Conservation (phyloP, 805 yeast genomes). For the Wilhelminamyces savonicus region DNA sequence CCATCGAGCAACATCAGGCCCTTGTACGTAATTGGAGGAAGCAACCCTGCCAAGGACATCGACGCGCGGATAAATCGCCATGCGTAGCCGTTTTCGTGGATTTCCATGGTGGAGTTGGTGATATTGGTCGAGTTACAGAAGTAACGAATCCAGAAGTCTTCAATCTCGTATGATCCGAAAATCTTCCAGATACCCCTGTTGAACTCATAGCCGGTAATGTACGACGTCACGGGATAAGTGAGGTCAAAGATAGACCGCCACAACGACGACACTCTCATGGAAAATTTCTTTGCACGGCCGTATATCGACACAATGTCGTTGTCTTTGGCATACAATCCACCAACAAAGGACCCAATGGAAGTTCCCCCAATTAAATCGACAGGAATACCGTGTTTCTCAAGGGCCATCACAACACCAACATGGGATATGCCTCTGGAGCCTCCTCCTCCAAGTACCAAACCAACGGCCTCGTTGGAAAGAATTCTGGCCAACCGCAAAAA, state of each 20-base stretch:
- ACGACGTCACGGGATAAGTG: constrained; percentile 90
- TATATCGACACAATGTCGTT: constrained; percentile 87
- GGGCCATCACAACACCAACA: constrained; percentile 82
- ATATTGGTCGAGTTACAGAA: constrained; percentile 91
- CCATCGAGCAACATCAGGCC: constrained; percentile 95
- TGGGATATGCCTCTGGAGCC: constrained; percentile 96
- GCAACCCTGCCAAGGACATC: constrained; percentile 90
- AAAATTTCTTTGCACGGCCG: constrained; percentile 82
- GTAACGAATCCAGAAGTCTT: constrained; percentile 90
- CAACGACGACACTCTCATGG: constrained; percentile 71
- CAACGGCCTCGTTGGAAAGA: constrained; percentile 88
- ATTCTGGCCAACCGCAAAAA: constrained; percentile 86
- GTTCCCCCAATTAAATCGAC: constrained; percentile 95
- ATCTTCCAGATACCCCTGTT: constrained; percentile 97
- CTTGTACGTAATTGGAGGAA: constrained; percentile 83
- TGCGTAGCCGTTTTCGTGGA: constrained; percentile 86
- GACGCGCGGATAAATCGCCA: constrained; percentile 96
- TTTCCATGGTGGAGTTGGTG: constrained; percentile 91
- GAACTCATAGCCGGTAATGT: constrained; percentile 95
- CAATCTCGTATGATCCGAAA: constrained; percentile 87
- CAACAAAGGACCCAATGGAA: constrained; percentile 92
- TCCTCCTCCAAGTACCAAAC: constrained; percentile 94
- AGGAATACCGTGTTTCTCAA: constrained; percentile 90
- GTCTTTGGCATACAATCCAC: constrained; percentile 91
- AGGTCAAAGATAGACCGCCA: constrained; percentile 84